Evolutionary conservation across 805 yeast species (phyloP), one percentile per base, ranked within the genome.

Genomic region (Isabelozyma pseudorhagii): DNA sequence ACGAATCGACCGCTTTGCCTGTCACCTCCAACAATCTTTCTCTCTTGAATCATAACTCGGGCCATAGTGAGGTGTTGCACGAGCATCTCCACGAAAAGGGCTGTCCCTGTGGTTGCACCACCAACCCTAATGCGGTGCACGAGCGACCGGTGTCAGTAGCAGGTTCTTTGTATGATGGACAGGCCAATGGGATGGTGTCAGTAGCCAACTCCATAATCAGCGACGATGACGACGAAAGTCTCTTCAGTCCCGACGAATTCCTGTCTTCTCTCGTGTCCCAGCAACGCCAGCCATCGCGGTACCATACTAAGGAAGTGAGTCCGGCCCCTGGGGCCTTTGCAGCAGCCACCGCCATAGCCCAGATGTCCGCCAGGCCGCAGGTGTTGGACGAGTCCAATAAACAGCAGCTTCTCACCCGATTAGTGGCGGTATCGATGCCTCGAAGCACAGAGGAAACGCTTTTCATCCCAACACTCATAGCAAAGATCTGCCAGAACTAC

Each of bases 381-480:
- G 38, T 56, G 14, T 46, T 57, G 13, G 66, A 64, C 38, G 69
- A 64, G 29, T 57, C 54, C 27, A 51, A 50, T 49, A 71, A 71
- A 45, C 73, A 68, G 50, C 74, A 67, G 52, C 56, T 68, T 54
- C 62, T 74, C 28, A 72, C 78, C 1, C 58, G 67, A 0, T 58
- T 74, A 45, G 90, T 87, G 5, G 89, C 93, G 0, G 77, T 86
- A 52, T 80, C 93, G 0, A 78, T 85, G 8, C 94, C 93, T 6
- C 71, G 94, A 60, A 80, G 87, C 14, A 87, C 93, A 0, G 92
- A 85, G 57, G 94, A 87, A 61, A 86, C 90, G 0, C 67, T 87
- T 40, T 85, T 86, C 57, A 82, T 85, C 38, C 93, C 94, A 0
- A 82, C 88, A 7, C 65, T 87, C 45, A 68, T 87, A 51, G 87